Evolutionary conservation across 2,329 filamentous ascomycete species (phyloP), one percentile per base, ranked within the genome.

Genomic region (Sarocladium oryzae): DNA sequence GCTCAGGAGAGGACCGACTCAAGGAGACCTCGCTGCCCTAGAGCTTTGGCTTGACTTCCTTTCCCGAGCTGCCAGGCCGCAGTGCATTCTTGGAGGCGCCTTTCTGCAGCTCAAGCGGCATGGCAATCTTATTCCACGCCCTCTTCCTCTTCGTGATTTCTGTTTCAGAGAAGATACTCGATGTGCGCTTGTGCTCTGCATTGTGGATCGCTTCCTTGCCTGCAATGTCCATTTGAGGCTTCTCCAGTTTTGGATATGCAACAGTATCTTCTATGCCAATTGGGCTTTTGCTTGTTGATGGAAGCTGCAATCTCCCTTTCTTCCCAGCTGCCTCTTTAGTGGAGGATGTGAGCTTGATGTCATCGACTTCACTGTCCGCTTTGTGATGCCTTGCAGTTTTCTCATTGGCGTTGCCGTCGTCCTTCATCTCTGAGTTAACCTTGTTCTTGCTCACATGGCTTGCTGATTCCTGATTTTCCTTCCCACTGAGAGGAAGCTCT

Each of bases 121-220:
- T 62, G 35, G 61, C 54, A 55, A 68, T 68, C 52, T 59, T 66
- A 59, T 64, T 57, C 64, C 63, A 66, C 49, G 58, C 59, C 58
- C 60, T 56, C 53, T 56, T 61, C 51, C 66, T 61, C 35, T 56
- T 57, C 54, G 61, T 60, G 30, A 66, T 64, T 51, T 68, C 55
- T 45, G 62, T 54, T 40, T 61, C 57, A 11, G 66, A 65, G 33
- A 66, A 66, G 15, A 48, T 30, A n/a, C 43, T 48, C 43, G 26
- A 13, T 13, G 43, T 32, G 43, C 26, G 43, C 16, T 48, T 48
- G 28, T 33, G 43, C 28, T 48, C 26, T 33, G 28, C 43, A 16
- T 3, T 3, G 23, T 9, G 13, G 15, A 16, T n/a, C 21, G 24
- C 4, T 9, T 26, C 30, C 23, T 45, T 30, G 10, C 40, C 24